Base-by-base conservation (phyloP, 768 basidiomycete species). In the Leccinum arenicola region DNA sequence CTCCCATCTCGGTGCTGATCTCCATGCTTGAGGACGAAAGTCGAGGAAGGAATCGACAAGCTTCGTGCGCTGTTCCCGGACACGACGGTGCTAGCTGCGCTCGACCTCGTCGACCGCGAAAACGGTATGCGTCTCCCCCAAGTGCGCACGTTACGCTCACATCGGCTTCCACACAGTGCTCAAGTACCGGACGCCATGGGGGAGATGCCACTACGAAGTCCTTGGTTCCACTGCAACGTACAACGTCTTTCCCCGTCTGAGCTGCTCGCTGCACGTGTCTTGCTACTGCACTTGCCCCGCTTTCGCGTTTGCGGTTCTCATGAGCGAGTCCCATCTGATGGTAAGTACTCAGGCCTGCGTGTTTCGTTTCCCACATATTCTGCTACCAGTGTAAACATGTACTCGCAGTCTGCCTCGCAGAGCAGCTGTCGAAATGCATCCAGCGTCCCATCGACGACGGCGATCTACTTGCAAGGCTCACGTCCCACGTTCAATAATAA, bases 221-320 rank as follows among this genome's bases (percentile, higher is more conserved):
- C 68, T 86, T 5, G 87, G 89, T 14, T 84, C 87, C 3, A 84
- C 80, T 8, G 80, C 80, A 31, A 84, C 79, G 6, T 88, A 91
- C 68, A 74, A 76, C 31, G 84, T 92, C 57, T 76, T 77, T 54
- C 75, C 77, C 38, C 75, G 79, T 48, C 74, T 87, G 21, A 75
- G 78, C 61, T 74, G 80, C 51, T 67, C 77, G 11, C 66, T 72
- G 21, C 72, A 76, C 4, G 62, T 66, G 35, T 76, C 82, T 11
- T 80, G 80, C 60, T 91, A 85, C 61, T 93, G 91, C 70, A 82
- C 86, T 14, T 93, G 91, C 65, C 87, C 89, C 3, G 84, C 91
- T 0, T 93, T 90, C 66, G 72, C 82, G 4, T 85, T 82, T 58
- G 78, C 82, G 6, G 87, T 89, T 17, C 71, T 93, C 35, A 73